phyloP scores from a whole-genome alignment of 2,329 filamentous ascomycete genomes.

The Aureobasidium mangrovei region DNA sequence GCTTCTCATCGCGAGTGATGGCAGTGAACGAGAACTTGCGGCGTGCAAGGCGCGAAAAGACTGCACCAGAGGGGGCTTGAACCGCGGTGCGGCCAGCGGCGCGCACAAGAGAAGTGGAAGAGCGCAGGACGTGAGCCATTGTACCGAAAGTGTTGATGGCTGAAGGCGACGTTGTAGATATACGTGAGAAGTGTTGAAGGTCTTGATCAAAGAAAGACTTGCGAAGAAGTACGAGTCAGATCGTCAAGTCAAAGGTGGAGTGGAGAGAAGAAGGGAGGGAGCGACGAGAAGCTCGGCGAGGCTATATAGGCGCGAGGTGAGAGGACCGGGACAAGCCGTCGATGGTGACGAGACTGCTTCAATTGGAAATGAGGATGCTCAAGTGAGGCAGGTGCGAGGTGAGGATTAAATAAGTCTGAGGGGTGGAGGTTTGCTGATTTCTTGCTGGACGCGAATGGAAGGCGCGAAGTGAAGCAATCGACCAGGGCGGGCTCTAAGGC shows the following conservation, averaged over 20 bases:
- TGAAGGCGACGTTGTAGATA: too few species aligned
- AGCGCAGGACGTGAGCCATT: not conserved
- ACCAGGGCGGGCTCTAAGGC: not conserved
- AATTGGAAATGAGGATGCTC: not conserved
- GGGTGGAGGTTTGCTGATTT: not conserved
- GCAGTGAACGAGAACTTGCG: not conserved
- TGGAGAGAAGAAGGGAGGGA: too few species aligned
- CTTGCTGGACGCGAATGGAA: not conserved
- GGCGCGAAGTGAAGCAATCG: not conserved
- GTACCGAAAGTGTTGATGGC: not conserved
- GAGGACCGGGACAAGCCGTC: too few species aligned
- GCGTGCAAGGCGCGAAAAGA: not conserved
- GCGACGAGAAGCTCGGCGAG: too few species aligned
- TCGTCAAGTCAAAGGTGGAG: too few species aligned
- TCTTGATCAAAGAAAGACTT: too few species aligned
- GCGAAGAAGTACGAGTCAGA: too few species aligned
- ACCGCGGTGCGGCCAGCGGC: not conserved
- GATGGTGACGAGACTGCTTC: not conserved
- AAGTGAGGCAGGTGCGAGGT: not conserved
- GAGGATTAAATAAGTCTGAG: not conserved
- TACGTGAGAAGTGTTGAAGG: too few species aligned
- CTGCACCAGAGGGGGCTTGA: not conserved
- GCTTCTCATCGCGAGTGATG: constrained; percentile 16
- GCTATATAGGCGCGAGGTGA: constrained; percentile 2
- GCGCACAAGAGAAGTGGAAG: not conserved